phyloP scores from a whole-genome alignment of 352 stramenopile species.

The Pythium insidiosum region DNA sequence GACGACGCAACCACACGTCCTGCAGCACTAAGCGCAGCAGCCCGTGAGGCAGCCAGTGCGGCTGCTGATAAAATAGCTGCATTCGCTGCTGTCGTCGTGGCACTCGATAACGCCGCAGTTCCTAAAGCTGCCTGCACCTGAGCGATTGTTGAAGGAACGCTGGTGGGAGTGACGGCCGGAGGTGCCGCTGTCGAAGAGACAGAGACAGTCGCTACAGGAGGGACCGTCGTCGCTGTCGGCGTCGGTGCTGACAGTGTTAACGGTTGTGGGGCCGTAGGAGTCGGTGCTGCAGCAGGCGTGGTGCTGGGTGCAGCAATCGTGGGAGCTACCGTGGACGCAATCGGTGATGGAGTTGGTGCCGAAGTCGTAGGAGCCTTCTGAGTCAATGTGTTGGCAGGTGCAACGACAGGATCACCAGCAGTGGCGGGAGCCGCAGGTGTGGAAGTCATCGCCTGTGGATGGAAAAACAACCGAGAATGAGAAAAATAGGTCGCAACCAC shows the following conservation, averaged over 20 bases:
- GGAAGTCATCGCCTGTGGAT: not conserved
- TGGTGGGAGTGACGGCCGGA: too few species aligned
- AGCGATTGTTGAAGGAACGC: too few species aligned
- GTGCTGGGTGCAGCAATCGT: not conserved
- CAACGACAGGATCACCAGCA: not conserved
- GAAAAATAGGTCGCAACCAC: not conserved
- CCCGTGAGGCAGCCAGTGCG: too few species aligned
- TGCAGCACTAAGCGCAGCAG: too few species aligned
- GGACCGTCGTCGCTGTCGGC: not conserved
- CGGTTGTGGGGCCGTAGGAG: not conserved
- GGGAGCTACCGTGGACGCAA: not conserved
- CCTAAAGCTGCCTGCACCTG: not conserved
- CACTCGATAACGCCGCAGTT: not conserved
- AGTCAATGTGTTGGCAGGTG: not conserved
- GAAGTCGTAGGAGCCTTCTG: not conserved
- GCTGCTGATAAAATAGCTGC: too few species aligned
- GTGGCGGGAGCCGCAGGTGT: not conserved
- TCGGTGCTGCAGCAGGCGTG: not conserved
- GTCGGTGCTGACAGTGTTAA: conserved; percentile 1
- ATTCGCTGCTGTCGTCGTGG: not conserved
- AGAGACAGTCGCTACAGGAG: not conserved
- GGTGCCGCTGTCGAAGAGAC: not conserved
- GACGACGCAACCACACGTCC: too few species aligned
- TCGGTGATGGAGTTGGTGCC: not conserved
- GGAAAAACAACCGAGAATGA: too few species aligned